Conservation (phyloP, 73 alveolate genomes). For the Symbiodinium natans region DNA sequence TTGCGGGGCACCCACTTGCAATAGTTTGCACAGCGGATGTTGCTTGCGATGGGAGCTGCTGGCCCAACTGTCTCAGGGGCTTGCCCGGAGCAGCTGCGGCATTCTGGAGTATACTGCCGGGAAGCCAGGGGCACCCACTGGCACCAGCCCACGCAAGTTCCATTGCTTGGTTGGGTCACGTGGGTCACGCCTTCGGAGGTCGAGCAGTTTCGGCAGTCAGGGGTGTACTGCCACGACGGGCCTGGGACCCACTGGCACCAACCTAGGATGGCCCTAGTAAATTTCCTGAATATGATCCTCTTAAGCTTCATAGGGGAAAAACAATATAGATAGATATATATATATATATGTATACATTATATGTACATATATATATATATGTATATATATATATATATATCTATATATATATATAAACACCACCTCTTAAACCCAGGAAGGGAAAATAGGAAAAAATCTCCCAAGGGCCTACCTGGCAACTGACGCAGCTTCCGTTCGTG, state of each 20-base stretch:
- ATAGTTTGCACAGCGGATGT: not conserved
- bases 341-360: no score
- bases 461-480: no score
- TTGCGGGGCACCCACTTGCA: constrained; percentile 36
- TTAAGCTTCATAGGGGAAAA: no score
- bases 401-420: no score
- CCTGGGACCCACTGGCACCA: constrained; percentile 60
- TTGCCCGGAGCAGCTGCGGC: not conserved
- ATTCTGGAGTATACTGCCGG: constrained; percentile 24
- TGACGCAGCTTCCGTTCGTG: not conserved
- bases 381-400: no score
- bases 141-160: constrained; percentile 58
- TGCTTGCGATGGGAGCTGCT: not conserved
- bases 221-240: constrained; percentile 6
- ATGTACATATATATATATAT: no score
- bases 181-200: no score
- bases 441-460: no score
- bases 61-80: not conserved
- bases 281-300: no score
- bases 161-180: not conserved
- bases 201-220: constrained; percentile 5
- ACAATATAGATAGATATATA: no score
- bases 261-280: not conserved
- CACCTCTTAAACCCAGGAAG: no score
- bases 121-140: constrained; percentile 50